These are phyloP conservation scores for Acidomyces sp. DNA, from an alignment of 495 filamentous ascomycete genomes.

Conservation along the genomic window DNA sequence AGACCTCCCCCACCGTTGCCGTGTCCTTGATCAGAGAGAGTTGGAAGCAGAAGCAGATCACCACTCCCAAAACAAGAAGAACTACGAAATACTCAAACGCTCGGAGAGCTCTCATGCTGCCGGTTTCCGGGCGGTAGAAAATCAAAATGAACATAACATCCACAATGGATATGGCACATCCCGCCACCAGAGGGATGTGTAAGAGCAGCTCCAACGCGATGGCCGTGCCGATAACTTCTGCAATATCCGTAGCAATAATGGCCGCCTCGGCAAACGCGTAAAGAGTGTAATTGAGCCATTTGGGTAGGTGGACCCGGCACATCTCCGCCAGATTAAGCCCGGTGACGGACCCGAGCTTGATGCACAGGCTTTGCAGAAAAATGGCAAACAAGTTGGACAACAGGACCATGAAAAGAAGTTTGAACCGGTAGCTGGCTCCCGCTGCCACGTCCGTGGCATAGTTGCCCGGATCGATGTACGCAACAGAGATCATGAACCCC, in stretches of 20 bases:
- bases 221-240: conserved; percentile 83
- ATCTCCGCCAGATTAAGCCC: conserved; percentile 71
- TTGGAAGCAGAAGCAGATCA: conserved; percentile 83
- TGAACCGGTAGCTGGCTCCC: conserved; percentile 33
- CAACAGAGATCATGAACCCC: conserved; percentile 68
- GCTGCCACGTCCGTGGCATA: conserved; percentile 73
- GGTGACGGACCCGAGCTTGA: conserved; percentile 76
- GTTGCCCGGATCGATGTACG: conserved; percentile 37
- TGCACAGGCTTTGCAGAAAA: conserved; percentile 66
- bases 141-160: conserved; percentile 77
- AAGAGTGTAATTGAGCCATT: conserved; percentile 60
- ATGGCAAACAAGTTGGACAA: conserved; percentile 78
- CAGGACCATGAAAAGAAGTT: conserved; percentile 66
- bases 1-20: conserved; percentile 60
- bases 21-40: conserved; percentile 63
- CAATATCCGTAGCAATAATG: conserved; percentile 83
- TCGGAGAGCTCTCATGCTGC: conserved; percentile 51
- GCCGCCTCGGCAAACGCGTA: conserved; percentile 67
- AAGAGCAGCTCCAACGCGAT: conserved; percentile 74
- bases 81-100: conserved; percentile 73
- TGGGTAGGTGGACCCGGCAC: conserved; percentile 60
- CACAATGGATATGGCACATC: conserved; percentile 71
- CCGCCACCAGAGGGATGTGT: conserved; percentile 63
- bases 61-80: conserved; percentile 66
- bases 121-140: conserved; percentile 65